These are phyloP conservation scores for Lecanicillium sp. DNA, from an alignment of 2,329 filamentous ascomycete genomes.

Conservation along the genomic window DNA sequence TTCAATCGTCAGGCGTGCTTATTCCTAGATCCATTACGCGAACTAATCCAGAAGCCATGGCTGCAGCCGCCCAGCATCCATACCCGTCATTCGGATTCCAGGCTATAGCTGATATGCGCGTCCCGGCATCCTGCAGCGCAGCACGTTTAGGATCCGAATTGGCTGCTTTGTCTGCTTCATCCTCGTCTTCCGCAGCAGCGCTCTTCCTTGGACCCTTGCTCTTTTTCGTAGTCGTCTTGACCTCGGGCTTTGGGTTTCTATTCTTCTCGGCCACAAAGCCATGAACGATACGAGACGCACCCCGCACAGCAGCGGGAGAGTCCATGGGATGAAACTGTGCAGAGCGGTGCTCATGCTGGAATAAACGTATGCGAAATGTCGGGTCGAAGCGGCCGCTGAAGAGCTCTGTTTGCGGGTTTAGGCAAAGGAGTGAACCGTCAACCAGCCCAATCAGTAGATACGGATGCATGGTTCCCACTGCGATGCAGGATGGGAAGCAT, in stretches of 20 bases:
- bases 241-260: constrained; percentile 33
- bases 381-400: constrained; percentile 24
- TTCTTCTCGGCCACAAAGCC: constrained; percentile 44
- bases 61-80: constrained; percentile 59
- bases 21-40: constrained; percentile 58
- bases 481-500: constrained; percentile 41
- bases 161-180: constrained; percentile 23
- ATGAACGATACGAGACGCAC: constrained; percentile 41
- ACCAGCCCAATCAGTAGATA: constrained; percentile 44
- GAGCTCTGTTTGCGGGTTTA: constrained; percentile 30
- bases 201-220: constrained; percentile 27
- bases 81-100: constrained; percentile 63
- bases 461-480: constrained; percentile 42
- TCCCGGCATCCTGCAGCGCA: constrained; percentile 53
- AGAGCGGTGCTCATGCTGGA: constrained; percentile 46
- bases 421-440: constrained; percentile 44
- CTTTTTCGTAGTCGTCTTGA: constrained; percentile 28
- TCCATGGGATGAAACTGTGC: constrained; percentile 19
- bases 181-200: constrained; percentile 14
- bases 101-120: constrained; percentile 50
- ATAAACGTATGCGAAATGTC: constrained; percentile 29
- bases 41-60: constrained; percentile 58
- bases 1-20: constrained; percentile 18
- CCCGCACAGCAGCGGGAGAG: constrained; percentile 26
- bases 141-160: constrained; percentile 31